Conservation (phyloP, 2,329 filamentous ascomycete species). For the Arthroderma uncinatum region DNA sequence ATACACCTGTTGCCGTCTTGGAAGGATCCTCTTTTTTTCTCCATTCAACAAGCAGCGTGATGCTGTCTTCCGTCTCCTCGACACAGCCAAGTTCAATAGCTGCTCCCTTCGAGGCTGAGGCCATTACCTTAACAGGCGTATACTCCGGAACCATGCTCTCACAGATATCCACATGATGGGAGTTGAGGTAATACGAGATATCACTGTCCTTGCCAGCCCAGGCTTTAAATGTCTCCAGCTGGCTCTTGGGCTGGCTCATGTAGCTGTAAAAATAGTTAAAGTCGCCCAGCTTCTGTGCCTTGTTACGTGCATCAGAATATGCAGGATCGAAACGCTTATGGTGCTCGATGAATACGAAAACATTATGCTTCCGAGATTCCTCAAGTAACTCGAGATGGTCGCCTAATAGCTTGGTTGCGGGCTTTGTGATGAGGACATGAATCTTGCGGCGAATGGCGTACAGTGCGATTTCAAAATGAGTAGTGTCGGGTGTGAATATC, state of each 20-base stretch:
- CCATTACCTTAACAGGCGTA: conserved; percentile 64
- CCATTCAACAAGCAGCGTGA: conserved; percentile 84
- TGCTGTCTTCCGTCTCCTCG: conserved; percentile 78
- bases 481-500: conserved; percentile 90
- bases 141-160: conserved; percentile 84
- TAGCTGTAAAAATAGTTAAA: conserved; percentile 99
- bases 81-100: conserved; percentile 69
- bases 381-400: conserved; percentile 68
- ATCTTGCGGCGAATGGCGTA: conserved; percentile 82
- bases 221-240: conserved; percentile 87
- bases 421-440: conserved; percentile 90
- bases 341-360: conserved; percentile 90
- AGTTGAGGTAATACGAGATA: conserved; percentile 94
- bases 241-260: conserved; percentile 86
- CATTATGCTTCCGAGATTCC: conserved; percentile 59
- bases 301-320: conserved; percentile 75
- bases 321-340: conserved; percentile 94
- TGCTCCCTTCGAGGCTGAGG: conserved; percentile 69
- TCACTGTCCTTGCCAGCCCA: conserved; percentile 89
- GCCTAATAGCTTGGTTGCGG: conserved; percentile 71
- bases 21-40: conserved; percentile 55
- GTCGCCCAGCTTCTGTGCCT: conserved; percentile 66
- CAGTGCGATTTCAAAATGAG: conserved; percentile 81
- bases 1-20: conserved; percentile 74
- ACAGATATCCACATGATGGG: conserved; percentile 84